These are phyloP conservation scores for Pichia sp. DNA, from an alignment of 1,139 yeast genomes.

Conservation along the genomic window DNA sequence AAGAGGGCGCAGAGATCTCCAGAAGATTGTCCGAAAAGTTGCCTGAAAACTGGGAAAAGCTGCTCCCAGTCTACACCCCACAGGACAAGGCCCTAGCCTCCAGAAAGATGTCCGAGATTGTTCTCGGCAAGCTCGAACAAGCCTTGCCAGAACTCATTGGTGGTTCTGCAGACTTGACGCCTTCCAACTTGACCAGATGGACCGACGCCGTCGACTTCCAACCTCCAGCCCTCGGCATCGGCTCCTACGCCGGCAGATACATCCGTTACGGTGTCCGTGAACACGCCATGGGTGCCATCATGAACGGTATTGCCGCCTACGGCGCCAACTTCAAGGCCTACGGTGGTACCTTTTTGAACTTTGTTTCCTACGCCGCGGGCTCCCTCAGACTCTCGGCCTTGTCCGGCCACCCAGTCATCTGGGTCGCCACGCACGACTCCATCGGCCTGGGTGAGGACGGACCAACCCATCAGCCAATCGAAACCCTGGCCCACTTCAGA, in stretches of 20 bases:
- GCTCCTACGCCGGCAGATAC: constrained; percentile 90
- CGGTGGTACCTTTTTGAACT: constrained; percentile 98
- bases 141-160: constrained; percentile 87
- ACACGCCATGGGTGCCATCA: constrained; percentile 99
- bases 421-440: constrained; percentile 99
- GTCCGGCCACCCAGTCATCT: constrained; percentile 88
- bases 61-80: constrained; percentile 77
- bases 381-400: constrained; percentile 93
- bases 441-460: constrained; percentile 99
- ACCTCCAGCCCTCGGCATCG: constrained; percentile 76
- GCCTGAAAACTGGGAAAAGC: constrained; percentile 79
- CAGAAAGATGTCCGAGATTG: constrained; percentile 89
- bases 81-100: constrained; percentile 84
- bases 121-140: constrained; percentile 59
- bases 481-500: constrained; percentile 96
- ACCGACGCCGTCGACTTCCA: constrained; percentile 87
- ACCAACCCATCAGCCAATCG: constrained; percentile 99
- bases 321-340: constrained; percentile 91
- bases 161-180: constrained; percentile 98
- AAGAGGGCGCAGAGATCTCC: constrained; percentile 70
- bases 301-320: constrained; percentile 95
- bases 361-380: constrained; percentile 97
- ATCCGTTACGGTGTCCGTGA: constrained; percentile 99
- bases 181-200: constrained; percentile 95
- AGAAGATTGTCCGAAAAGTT: constrained; percentile 80